phyloP scores from a whole-genome alignment of 352 stramenopile genomes.

The Phytophthora cajani region DNA sequence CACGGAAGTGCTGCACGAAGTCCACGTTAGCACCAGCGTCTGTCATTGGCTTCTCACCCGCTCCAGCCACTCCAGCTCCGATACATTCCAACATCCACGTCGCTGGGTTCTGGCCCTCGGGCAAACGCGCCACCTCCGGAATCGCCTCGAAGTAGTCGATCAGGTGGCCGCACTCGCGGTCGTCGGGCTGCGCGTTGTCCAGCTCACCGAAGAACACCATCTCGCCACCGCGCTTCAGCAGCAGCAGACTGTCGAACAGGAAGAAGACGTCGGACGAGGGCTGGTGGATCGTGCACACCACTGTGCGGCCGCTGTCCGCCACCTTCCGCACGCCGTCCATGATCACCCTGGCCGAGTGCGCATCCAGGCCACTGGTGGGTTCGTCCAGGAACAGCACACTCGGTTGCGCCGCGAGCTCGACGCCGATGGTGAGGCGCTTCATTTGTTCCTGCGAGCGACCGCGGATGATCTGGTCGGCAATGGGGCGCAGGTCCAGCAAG shows the following conservation, averaged over 20 bases:
- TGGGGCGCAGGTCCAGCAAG: constrained; percentile 35
- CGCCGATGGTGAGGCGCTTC: constrained; percentile 82
- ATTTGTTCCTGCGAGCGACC: constrained; percentile 53
- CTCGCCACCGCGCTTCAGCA: constrained; percentile 67
- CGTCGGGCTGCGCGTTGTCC: constrained; percentile 2
- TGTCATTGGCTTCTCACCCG: constrained; percentile 6
- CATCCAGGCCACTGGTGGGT: constrained; percentile 87
- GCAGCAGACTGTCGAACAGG: constrained; percentile 77
- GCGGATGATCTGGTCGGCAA: constrained; percentile 49
- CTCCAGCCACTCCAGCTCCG: constrained; percentile 36
- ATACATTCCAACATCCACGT: constrained; percentile 82
- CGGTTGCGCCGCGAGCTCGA: constrained; percentile 90
- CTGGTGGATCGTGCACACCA: constrained; percentile 46
- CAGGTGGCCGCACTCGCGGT: constrained; percentile 18
- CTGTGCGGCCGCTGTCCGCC: constrained; percentile 57
- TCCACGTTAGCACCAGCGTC: constrained; percentile 24
- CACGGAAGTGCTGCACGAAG: constrained; percentile 27
- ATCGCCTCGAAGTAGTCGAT: constrained; percentile 50
- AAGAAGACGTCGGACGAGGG: constrained; percentile 18
- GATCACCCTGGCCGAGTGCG: constrained; percentile 80
- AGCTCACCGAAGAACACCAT: constrained; percentile 59
- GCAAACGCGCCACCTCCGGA: constrained; percentile 21
- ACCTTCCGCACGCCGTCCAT: constrained; percentile 86
- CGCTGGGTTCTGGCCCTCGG: constrained; percentile 47
- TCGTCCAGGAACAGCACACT: constrained; percentile 89